phyloP scores from a whole-genome alignment of 352 stramenopile genomes.

The Pythium periplocum region DNA sequence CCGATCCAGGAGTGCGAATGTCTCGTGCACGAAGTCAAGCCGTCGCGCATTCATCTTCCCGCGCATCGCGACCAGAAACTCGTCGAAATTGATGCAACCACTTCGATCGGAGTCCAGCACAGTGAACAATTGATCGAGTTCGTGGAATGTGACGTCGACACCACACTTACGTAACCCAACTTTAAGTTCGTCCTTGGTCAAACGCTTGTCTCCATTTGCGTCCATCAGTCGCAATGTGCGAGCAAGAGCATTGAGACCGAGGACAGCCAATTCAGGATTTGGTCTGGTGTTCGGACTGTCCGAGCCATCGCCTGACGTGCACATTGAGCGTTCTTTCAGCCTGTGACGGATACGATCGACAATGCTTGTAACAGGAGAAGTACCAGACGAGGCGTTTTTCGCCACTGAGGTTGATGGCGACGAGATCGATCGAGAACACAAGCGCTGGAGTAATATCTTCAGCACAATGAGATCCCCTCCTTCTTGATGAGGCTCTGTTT shows the following conservation, averaged over 20 bases:
- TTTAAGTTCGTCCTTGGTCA: slow-evolving; percentile 62
- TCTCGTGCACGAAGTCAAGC: slow-evolving; percentile 46
- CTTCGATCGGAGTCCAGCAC: slow-evolving; percentile 58
- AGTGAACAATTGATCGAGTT: slow-evolving; percentile 63
- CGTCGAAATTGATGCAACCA: slow-evolving; percentile 64
- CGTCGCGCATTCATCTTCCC: slow-evolving; percentile 40
- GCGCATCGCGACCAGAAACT: slow-evolving; percentile 62
- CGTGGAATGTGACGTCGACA: slow-evolving; percentile 55
- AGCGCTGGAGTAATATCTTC: no score
- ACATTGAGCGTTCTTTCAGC: no score
- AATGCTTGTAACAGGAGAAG: no score
- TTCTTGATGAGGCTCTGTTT: no score
- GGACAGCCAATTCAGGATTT: background rate
- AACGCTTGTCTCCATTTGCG: slow-evolving; percentile 30
- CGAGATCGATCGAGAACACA: no score
- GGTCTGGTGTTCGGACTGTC: slow-evolving; percentile 2
- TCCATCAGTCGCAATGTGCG: slow-evolving; percentile 36
- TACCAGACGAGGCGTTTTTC: no score
- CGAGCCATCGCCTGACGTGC: background rate
- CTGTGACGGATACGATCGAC: no score
- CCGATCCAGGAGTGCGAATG: slow-evolving; percentile 68
- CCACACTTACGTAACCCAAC: slow-evolving; percentile 43
- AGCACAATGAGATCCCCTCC: no score
- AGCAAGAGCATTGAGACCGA: slow-evolving; percentile 33
- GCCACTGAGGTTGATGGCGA: no score